Evolutionary conservation across 129 eudicot species (phyloP).

Genomic region (Chrysanthemum lavandulifolium): DNA sequence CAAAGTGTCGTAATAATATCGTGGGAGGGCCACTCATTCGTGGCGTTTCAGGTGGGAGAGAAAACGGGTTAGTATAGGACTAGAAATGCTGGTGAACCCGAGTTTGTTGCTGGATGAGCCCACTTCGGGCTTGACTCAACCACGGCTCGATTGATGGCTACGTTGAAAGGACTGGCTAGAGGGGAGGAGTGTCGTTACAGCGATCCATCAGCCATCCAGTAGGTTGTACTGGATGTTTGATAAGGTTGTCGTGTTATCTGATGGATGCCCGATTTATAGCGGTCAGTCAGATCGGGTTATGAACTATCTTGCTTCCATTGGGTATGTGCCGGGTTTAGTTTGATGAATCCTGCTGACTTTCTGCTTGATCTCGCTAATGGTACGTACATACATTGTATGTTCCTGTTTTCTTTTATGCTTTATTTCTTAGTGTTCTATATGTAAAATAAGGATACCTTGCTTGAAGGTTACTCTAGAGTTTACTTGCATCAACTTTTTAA

Average conservation of each 20-base stretch:
- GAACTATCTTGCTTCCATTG: conserved; percentile 75
- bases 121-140: conserved; percentile 95
- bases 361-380: conserved; percentile 93
- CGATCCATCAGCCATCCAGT: conserved; percentile 88
- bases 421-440: neutral
- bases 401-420: neutral
- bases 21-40: conserved; percentile 70
- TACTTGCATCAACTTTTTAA: neutral
- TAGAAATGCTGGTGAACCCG: conserved; percentile 84
- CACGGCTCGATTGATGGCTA: conserved; percentile 66
- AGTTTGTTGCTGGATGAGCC: conserved; percentile 85
- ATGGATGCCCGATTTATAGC: conserved; percentile 70
- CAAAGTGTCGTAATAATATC: conserved; percentile 51
- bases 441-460: neutral
- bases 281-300: conserved; percentile 56
- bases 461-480: neutral
- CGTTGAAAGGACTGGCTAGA: conserved; percentile 60
- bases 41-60: conserved; percentile 93
- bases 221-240: conserved; percentile 77
- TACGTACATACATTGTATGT: conserved; percentile 23
- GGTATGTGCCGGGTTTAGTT: conserved; percentile 48
- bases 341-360: conserved; percentile 84
- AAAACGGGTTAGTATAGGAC: conserved; percentile 85
- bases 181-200: conserved; percentile 75
- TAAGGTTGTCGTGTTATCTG: conserved; percentile 68